Evolutionary conservation across 2,329 filamentous ascomycete species (phyloP), one percentile per base, ranked within the genome.

Genomic region (Thelonectria discophora): DNA sequence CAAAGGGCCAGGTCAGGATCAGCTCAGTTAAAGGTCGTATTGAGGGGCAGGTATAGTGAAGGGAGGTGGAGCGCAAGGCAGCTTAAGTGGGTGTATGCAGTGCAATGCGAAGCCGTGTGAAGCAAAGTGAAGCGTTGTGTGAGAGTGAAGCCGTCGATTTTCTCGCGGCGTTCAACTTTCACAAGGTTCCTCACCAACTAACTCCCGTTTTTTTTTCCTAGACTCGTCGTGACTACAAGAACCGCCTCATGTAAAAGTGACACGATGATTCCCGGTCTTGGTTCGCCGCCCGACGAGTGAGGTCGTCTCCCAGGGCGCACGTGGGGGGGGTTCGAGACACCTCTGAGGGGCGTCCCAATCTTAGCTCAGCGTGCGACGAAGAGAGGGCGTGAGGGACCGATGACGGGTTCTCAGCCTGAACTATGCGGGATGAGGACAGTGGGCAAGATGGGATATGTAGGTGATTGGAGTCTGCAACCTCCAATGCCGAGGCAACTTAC

Each of bases 301-400:
- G 55, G 53, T 60, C 64, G 61, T 65, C 67, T 71, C 65, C 45
- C 55, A 48, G 15, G 52, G 67, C 60, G 68, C 68, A 71, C 69
- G 69, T 71, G 69, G 69, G 68, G 60, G 57, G 67, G 60, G n/a
- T n/a, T 60, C 55, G 52, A 47, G 37, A 63, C 56, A 59, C 51
- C 60, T 46, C 43, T 56, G 51, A 52, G 21, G 56, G 59, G 56
- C 46, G 60, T 57, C 58, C 54, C 47, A 37, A 17, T 34, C 32
- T 46, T 52, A 54, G 37, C 45, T 34, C 37, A 42, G 55, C 51
- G 66, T 42, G 47, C 32, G 43, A 21, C 15, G 55, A 34, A 55
- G 57, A 24, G 4, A 54, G 60, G 65, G 60, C 60, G 55, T 62
- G 58, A 56, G 34, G 32, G 40, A 27, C 47, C 42, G 47, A 60